Conservation (phyloP, 495 filamentous ascomycete genomes). For the Penicillium daleae region DNA sequence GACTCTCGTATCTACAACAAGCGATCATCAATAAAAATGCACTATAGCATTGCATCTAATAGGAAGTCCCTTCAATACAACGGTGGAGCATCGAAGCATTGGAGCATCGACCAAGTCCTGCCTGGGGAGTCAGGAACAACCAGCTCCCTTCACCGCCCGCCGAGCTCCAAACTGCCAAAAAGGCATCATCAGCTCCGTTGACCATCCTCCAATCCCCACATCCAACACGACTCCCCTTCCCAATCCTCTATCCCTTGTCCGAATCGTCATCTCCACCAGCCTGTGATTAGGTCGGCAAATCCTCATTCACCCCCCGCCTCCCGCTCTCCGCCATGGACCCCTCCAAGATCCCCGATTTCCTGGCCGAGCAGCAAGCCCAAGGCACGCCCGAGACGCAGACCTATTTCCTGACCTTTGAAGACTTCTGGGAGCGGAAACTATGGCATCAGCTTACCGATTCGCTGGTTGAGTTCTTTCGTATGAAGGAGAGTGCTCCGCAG, state of each 20-base stretch:
- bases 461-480: conserved; percentile 86
- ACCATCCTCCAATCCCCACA: conserved; percentile 19
- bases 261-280: conserved; percentile 7
- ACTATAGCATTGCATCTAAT: not conserved
- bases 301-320: not conserved
- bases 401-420: conserved; percentile 90
- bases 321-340: conserved; percentile 64
- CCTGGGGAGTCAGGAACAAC: conserved; percentile 1
- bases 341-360: conserved; percentile 89
- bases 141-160: conserved; percentile 26
- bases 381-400: conserved; percentile 86
- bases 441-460: conserved; percentile 98
- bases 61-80: not conserved
- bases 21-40: too few species aligned
- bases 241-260: conserved; percentile 6
- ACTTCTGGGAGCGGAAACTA: conserved; percentile 96
- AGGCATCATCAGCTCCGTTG: conserved; percentile 26
- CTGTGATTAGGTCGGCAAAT: conserved; percentile 9
- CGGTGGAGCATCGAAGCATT: not conserved
- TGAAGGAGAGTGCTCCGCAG: conserved; percentile 77
- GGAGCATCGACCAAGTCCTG: too few species aligned
- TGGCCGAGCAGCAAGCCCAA: conserved; percentile 80
- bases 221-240: conserved; percentile 12
- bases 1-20: too few species aligned
- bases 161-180: conserved; percentile 24